phyloP scores from a whole-genome alignment of 1,284 basidiomycete species.

The Fomitopsis betulina region DNA sequence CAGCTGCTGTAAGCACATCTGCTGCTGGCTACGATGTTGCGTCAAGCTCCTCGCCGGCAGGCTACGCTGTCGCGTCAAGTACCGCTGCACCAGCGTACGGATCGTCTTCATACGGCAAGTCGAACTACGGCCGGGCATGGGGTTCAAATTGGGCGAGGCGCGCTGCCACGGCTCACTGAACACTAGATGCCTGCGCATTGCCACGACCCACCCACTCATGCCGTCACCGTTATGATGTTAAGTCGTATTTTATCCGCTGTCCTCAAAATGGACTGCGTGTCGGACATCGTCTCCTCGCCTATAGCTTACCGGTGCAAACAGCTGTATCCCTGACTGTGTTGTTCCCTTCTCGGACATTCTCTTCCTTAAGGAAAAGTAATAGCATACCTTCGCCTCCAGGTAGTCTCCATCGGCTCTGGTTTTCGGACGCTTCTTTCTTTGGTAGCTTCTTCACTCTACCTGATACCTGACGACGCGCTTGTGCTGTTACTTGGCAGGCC shows the following conservation, averaged over 20 bases:
- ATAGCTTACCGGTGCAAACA: slow-evolving; percentile 3
- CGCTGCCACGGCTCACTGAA: neutral
- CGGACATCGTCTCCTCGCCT: slow-evolving; percentile 1
- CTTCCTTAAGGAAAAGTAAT: slow-evolving; percentile 2
- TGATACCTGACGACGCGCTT: neutral
- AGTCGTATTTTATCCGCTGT: neutral
- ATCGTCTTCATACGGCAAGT: slow-evolving; percentile 1
- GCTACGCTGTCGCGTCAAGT: neutral
- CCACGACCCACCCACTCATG: neutral
- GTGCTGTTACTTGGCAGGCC: neutral
- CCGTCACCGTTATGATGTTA: neutral
- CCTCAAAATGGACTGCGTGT: neutral
- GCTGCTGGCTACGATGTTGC: neutral
- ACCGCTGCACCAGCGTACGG: neutral
- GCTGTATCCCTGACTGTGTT: slow-evolving; percentile 1
- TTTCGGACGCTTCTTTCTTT: neutral
- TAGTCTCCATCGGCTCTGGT: neutral
- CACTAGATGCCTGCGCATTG: neutral
- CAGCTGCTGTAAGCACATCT: neutral
- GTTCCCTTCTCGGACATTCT: neutral
- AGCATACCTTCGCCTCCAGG: slow-evolving; percentile 2
- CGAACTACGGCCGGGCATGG: neutral
- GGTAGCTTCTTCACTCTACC: neutral
- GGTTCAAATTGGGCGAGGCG: neutral
- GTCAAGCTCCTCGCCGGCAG: too few relatives aligned